Evolutionary conservation across 805 yeast genomes (phyloP).

Genomic region (Candida pseudofarinosa): DNA sequence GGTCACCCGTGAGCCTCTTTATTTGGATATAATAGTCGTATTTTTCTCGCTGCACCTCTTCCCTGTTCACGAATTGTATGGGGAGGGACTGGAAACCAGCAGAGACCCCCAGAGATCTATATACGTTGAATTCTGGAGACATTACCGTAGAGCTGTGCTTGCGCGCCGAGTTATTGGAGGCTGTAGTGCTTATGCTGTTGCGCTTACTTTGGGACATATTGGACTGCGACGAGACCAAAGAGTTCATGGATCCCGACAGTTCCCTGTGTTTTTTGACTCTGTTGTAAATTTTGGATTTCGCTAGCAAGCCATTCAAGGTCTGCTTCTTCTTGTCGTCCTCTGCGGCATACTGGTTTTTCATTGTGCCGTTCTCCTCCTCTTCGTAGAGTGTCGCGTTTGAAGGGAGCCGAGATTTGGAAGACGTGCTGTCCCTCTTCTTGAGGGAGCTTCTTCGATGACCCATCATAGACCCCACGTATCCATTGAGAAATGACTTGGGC

Average conservation of each 20-base stretch:
- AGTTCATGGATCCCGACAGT: conserved; percentile 25
- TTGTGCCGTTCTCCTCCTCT: background rate
- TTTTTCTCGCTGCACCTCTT: conserved; percentile 29
- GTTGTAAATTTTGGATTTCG: conserved; percentile 34
- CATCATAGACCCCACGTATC: background rate
- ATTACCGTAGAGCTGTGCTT: conserved; percentile 7
- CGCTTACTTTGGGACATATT: conserved; percentile 21
- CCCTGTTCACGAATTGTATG: conserved; percentile 13
- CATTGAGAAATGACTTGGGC: background rate
- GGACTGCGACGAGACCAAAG: conserved; percentile 16
- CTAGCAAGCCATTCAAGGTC: conserved; percentile 18
- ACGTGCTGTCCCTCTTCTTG: conserved; percentile 5
- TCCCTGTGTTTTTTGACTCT: conserved; percentile 35
- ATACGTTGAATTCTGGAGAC: conserved; percentile 6
- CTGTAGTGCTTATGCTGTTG: conserved; percentile 17
- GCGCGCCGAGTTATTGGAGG: conserved; percentile 14
- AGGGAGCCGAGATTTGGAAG: conserved; percentile 18
- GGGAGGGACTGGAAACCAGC: conserved; percentile 10
- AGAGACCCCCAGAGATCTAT: conserved; percentile 6
- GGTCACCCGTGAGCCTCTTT: conserved; percentile 12
- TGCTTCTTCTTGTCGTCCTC: conserved; percentile 18
- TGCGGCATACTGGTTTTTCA: background rate
- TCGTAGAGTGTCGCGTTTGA: conserved; percentile 4
- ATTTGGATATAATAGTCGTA: conserved; percentile 33
- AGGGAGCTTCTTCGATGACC: conserved; percentile 2